A percentile compares a stretch with the other conserved stretches of the same genome.
phyloP scores from a whole-genome alignment of 192 early-diverging fungal species.

The Mortierella claussenii region DNA sequence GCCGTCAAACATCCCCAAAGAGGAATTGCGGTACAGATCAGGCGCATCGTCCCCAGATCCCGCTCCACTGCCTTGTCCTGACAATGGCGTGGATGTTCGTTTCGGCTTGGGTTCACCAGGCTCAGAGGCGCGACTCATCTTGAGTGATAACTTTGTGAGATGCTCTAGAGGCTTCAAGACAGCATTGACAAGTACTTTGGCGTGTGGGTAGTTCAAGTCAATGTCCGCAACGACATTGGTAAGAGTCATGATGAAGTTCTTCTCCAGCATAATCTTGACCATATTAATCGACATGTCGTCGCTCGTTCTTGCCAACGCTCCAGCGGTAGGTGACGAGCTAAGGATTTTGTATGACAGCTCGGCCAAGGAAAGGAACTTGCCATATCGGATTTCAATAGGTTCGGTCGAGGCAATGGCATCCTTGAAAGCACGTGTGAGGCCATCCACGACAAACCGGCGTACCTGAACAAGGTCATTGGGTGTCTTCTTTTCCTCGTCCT shows the following conservation, averaged over 20 bases:
- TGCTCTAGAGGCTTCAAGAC: constrained; percentile 90
- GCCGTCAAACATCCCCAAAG: constrained; percentile 82
- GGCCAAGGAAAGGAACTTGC: constrained; percentile 72
- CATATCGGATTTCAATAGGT: constrained; percentile 66
- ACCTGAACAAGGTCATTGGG: constrained; percentile 68
- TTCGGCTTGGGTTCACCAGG: constrained; percentile 50
- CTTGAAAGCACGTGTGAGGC: constrained; percentile 68
- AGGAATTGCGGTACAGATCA: constrained; percentile 84
- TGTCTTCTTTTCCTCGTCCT: constrained; percentile 60
- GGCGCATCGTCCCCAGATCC: constrained; percentile 76
- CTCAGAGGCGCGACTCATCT: constrained; percentile 76
- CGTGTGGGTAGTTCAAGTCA: constrained; percentile 90
- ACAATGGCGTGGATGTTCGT: constrained; percentile 57
- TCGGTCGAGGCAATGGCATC: constrained; percentile 66
- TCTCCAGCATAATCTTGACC: constrained; percentile 88
- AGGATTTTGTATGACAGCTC: constrained; percentile 78
- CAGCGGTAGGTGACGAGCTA: constrained; percentile 53
- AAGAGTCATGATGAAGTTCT: constrained; percentile 81
- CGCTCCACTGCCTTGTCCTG: constrained; percentile 37
- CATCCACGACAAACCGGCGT: constrained; percentile 75
- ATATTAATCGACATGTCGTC: constrained; percentile 72
- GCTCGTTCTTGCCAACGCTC: constrained; percentile 34
- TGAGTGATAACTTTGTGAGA: constrained; percentile 90
- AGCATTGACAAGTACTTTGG: constrained; percentile 75
- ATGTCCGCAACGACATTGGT: constrained; percentile 85